These are phyloP conservation scores for Ceratocystis ficicola DNA, from an alignment of 2,329 filamentous ascomycete genomes.

Conservation along the genomic window DNA sequence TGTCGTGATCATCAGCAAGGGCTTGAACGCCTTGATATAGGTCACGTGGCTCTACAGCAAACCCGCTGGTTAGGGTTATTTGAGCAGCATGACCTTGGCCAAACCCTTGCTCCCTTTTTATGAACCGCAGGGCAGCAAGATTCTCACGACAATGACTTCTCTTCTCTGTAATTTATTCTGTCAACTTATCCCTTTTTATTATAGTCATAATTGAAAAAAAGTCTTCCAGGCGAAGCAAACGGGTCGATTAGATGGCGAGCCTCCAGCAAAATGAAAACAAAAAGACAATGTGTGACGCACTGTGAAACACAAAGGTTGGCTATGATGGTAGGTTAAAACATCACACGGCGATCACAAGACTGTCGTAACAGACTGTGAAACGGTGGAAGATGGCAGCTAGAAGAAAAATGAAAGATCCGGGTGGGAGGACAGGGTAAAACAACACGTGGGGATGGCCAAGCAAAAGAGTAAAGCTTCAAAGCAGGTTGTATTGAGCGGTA, in stretches of 20 bases:
- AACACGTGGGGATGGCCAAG: background rate
- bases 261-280: background rate
- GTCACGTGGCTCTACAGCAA: background rate
- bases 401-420: background rate
- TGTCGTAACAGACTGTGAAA: background rate
- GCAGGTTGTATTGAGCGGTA: background rate
- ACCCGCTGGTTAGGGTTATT: background rate
- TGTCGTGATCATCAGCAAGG: too few species aligned
- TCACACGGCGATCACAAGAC: background rate
- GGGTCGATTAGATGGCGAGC: background rate
- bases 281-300: background rate
- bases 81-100: too few species aligned
- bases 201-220: background rate
- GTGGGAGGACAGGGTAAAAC: background rate
- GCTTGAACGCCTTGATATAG: too few species aligned
- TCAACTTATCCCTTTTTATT: background rate
- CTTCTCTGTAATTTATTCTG: slow-evolving; percentile 11
- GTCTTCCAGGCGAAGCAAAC: slow-evolving; percentile 5
- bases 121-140: background rate
- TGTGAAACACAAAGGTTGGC: background rate
- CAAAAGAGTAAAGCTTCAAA: background rate
- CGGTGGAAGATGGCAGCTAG: background rate
- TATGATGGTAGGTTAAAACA: background rate
- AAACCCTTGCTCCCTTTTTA: background rate
- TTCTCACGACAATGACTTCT: background rate